These are phyloP conservation scores for Aspergillus diversus DNA, from an alignment of 495 filamentous ascomycete genomes.

Conservation along the genomic window DNA sequence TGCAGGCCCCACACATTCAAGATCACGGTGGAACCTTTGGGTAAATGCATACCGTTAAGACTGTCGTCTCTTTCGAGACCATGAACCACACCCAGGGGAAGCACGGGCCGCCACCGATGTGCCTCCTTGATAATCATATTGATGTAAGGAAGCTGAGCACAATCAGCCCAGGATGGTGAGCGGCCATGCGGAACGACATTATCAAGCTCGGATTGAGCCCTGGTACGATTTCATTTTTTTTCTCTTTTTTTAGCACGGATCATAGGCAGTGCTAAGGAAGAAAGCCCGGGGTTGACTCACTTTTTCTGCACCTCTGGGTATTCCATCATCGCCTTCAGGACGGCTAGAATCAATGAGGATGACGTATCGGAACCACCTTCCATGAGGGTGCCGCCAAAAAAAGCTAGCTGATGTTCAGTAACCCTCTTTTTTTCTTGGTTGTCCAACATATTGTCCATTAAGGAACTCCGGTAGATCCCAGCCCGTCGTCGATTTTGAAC, in stretches of 20 bases:
- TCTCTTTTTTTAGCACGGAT: no score
- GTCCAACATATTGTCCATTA: no score
- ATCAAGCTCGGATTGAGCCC: conserved; percentile 14
- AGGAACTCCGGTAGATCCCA: no score
- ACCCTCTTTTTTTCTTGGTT: no score
- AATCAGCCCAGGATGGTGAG: conserved; percentile 7
- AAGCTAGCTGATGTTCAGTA: no score
- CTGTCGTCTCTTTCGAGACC: conserved; percentile 26
- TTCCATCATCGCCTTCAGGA: no score
- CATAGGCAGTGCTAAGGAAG: conserved; percentile 3
- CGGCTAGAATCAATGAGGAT: no score
- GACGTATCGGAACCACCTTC: no score
- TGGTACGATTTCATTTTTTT: no score
- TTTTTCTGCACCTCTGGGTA: no score
- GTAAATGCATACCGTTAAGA: conserved; percentile 35
- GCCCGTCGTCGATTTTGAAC: no score
- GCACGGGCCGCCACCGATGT: conserved; percentile 6
- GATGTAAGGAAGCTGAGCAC: conserved; percentile 11
- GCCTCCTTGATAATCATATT: conserved; percentile 14
- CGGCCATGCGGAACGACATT: neutral
- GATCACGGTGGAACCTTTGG: conserved; percentile 35
- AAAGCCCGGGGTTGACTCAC: conserved; percentile 30
- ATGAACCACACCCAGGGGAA: neutral
- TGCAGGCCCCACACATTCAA: conserved; percentile 41
- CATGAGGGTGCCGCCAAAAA: no score